These are phyloP conservation scores for Melaleuca quinquenervia DNA, from an alignment of 345 rosid genomes.

Conservation along the genomic window DNA sequence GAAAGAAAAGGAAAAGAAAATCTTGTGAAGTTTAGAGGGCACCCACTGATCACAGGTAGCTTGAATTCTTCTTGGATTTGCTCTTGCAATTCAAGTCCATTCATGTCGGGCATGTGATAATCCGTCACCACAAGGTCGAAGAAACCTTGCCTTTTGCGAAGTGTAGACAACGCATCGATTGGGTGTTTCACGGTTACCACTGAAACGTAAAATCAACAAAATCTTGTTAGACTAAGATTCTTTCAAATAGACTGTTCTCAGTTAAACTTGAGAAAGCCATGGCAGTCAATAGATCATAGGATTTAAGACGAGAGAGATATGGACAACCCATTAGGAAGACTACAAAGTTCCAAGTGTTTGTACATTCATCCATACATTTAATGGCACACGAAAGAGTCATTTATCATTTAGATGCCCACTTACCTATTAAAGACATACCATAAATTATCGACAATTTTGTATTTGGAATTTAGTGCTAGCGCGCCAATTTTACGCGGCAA, in stretches of 20 bases:
- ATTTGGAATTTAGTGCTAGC: neutral
- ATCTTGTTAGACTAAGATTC: neutral
- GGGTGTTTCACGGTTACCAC: slow-evolving; percentile 30
- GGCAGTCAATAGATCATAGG: neutral
- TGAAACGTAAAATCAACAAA: neutral
- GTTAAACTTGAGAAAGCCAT: neutral
- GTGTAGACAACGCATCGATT: slow-evolving; percentile 34
- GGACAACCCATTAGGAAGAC: neutral
- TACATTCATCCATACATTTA: neutral
- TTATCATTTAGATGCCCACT: neutral
- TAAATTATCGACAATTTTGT: neutral
- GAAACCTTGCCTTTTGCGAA: slow-evolving; percentile 7
- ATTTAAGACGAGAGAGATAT: neutral
- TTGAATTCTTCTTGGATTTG: slow-evolving; percentile 30
- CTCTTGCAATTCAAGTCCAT: slow-evolving; percentile 42
- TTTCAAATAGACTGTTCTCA: neutral
- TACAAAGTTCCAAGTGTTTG: neutral
- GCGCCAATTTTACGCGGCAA: neutral
- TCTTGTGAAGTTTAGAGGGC: neutral
- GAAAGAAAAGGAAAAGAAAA: neutral
- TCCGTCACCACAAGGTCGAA: slow-evolving; percentile 58
- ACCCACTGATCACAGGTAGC: slow-evolving; percentile 57
- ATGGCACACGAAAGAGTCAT: neutral
- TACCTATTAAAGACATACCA: neutral
- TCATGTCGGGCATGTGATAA: slow-evolving; percentile 62